Evolutionary conservation across 495 filamentous ascomycete species (phyloP), one percentile per base, ranked within the genome.

Genomic region (Neurospora sp.): DNA sequence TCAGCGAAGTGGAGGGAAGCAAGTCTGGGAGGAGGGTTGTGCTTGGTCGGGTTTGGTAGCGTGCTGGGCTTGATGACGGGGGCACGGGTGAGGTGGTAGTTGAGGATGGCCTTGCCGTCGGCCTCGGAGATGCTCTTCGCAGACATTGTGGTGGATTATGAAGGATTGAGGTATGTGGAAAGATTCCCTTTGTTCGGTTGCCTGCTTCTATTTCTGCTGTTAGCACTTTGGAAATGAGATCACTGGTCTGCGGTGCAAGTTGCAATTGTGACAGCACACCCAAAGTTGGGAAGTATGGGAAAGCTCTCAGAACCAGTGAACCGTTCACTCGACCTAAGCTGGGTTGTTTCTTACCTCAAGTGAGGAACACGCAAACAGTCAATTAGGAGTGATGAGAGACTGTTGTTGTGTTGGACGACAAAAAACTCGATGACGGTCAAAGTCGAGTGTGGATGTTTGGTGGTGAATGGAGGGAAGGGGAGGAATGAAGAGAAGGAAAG

Each of bases 41-140:
- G 96, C 82, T 90, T 96, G 73, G 90, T 81, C 75, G 93, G 87
- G 76, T 89, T 81, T 76, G 96, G 94, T 35, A 99, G 93, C 83
- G 96, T 93, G 79, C 94, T 93, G 70, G 96, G 94, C 90, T 97
- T 97, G 89, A 99, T 98, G 81, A 97, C 92, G 73, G 95, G 91
- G 73, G 96, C 94, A 80, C 96, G 92, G 77, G 96, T 99, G 88
- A 99, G 94, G 90, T 99, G 96, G 88, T 97, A 99, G 92, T 97
- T 98, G 88, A 99, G 88, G 88, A 99, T 98, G 87, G 96, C 96
- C 92, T 99, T 99, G 90, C 96, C 96, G 86, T 99, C 96, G 88
- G 96, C 96, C 86, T 99, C 96, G 89, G 91, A 85, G 80, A 99
- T 98, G 74, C 95, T 91, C 86, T 99, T 99, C 84, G 96, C 96